These are phyloP conservation scores for Ogataea trehaloabstinens DNA, from an alignment of 805 yeast genomes.

Conservation along the genomic window DNA sequence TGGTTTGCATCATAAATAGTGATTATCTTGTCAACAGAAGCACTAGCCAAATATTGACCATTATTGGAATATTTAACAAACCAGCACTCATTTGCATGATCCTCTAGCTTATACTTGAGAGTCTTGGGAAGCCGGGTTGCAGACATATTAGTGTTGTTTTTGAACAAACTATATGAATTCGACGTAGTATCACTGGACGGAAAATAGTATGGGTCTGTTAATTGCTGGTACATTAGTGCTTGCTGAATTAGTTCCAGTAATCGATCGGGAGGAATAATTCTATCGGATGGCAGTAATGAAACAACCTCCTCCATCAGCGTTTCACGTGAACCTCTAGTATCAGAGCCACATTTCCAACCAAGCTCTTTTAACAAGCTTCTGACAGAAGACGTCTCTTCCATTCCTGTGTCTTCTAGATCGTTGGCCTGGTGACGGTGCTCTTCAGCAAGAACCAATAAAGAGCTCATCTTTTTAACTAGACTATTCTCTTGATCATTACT, in stretches of 20 bases:
- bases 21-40: slow-evolving; percentile 65
- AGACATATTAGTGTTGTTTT: slow-evolving; percentile 21
- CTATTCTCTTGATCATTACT: slow-evolving; percentile 5
- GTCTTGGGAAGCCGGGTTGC: slow-evolving; percentile 39
- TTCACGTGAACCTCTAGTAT: slow-evolving; percentile 34
- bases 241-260: slow-evolving; percentile 50
- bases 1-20: slow-evolving; percentile 63
- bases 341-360: slow-evolving; percentile 16
- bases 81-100: slow-evolving; percentile 82
- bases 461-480: slow-evolving; percentile 17
- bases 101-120: slow-evolving; percentile 42
- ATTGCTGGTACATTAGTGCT: slow-evolving; percentile 46
- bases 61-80: slow-evolving; percentile 71
- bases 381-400: slow-evolving; percentile 2
- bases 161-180: slow-evolving; percentile 16
- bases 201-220: slow-evolving; percentile 21
- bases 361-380: slow-evolving; percentile 18
- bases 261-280: slow-evolving; percentile 47
- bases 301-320: slow-evolving; percentile 42
- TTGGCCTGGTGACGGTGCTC: slow-evolving; percentile 13
- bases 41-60: slow-evolving; percentile 75
- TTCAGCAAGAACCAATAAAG: slow-evolving; percentile 25
- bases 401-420: neutral
- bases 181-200: slow-evolving; percentile 15
- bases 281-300: slow-evolving; percentile 45